Conservation (phyloP, 257 asterid genomes). For the Cinchona pubescens region DNA sequence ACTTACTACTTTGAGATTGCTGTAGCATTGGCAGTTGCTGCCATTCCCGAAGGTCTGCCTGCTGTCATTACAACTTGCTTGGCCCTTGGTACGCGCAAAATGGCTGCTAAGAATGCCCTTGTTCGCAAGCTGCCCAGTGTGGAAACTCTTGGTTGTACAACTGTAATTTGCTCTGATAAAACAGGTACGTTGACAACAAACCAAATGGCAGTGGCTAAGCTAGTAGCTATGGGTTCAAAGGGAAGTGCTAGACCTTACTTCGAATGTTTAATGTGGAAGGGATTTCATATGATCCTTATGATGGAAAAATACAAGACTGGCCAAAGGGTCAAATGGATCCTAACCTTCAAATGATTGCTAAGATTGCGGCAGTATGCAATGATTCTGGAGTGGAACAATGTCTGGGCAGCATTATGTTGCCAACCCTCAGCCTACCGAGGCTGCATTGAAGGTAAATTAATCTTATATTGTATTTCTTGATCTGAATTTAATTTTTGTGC, state of each 20-base stretch:
- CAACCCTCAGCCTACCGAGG: constrained; percentile 94
- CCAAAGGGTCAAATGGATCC: constrained; percentile 59
- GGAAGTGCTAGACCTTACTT: constrained; percentile 37
- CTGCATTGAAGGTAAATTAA: constrained; percentile 77
- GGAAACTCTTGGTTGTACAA: constrained; percentile 99
- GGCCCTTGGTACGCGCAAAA: constrained; percentile 98
- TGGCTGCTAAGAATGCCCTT: constrained; percentile 99
- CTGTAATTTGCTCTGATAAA: constrained; percentile 97
- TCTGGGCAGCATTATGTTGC: constrained; percentile 72
- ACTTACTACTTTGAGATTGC: constrained; percentile 98
- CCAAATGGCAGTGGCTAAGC: constrained; percentile 95
- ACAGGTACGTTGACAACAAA: constrained; percentile 96
- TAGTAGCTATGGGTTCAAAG: constrained; percentile 70
- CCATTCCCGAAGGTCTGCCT: constrained; percentile 98
- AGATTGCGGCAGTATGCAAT: constrained; percentile 91
- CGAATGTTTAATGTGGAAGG: constrained; percentile 79
- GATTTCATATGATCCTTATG: constrained; percentile 76
- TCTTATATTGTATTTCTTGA: not conserved
- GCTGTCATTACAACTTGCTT: constrained; percentile 97
- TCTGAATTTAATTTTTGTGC: not conserved
- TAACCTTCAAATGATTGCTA: constrained; percentile 88
- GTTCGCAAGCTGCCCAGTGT: constrained; percentile 99
- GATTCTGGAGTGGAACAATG: constrained; percentile 86
- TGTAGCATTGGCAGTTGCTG: constrained; percentile 98
- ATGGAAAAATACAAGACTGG: constrained; percentile 86